These are phyloP conservation scores for Kodamaea kakaduensis DNA, from an alignment of 805 yeast species.

Conservation along the genomic window DNA sequence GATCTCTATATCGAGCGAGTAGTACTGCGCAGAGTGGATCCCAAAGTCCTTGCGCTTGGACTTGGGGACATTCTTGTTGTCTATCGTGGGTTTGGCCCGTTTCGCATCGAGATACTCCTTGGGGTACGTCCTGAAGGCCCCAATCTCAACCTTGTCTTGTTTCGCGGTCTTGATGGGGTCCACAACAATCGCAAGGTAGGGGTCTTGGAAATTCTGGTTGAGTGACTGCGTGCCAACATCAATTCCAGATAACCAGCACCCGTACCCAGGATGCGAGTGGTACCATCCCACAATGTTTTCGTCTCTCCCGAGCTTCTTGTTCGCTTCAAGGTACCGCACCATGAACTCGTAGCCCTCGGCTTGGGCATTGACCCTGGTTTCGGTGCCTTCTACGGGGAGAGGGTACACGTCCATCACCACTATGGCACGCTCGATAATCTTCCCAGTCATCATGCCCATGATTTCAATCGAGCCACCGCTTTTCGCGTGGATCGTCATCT, in stretches of 20 bases:
- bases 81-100: conserved; percentile 11
- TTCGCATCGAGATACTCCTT: conserved; percentile 24
- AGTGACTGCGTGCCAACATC: conserved; percentile 86
- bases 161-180: conserved; percentile 71
- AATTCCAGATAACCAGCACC: conserved; percentile 93
- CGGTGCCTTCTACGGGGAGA: conserved; percentile 93
- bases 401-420: conserved; percentile 79
- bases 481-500: conserved; percentile 77
- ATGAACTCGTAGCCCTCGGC: conserved; percentile 92
- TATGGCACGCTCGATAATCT: conserved; percentile 50
- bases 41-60: conserved; percentile 65
- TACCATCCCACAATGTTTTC: conserved; percentile 94
- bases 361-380: conserved; percentile 91
- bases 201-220: conserved; percentile 88
- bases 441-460: conserved; percentile 94
- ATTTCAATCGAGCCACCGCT: conserved; percentile 85
- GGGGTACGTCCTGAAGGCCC: conserved; percentile 77
- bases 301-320: conserved; percentile 44
- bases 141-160: conserved; percentile 71
- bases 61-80: conserved; percentile 33
- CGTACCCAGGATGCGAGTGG: conserved; percentile 99
- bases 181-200: conserved; percentile 82
- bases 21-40: conserved; percentile 64
- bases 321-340: conserved; percentile 70
- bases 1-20: conserved; percentile 58